A percentile compares a stretch with the other conserved stretches of the same genome.
Evolutionary conservation across 2,329 filamentous ascomycete genomes (phyloP).

Genomic region (Hysterium pulicare): DNA sequence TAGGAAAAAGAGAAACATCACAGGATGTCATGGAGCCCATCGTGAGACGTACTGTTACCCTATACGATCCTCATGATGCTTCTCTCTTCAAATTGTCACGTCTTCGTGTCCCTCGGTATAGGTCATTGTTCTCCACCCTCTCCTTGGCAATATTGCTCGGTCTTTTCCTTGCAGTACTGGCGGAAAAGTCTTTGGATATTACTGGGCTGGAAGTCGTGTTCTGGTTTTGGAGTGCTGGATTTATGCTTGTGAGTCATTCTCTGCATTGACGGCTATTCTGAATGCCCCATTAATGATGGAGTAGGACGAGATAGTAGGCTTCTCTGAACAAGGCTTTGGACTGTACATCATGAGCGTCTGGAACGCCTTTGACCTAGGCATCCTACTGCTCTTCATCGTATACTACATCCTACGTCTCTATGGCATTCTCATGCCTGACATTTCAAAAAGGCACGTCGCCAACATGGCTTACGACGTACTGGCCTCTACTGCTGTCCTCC

Average conservation of each 20-base stretch:
- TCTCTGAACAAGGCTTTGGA: slow-evolving; percentile 94
- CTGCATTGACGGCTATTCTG: not conserved
- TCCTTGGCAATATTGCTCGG: slow-evolving; percentile 82
- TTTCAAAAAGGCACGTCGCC: slow-evolving; percentile 65
- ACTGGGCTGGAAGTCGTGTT: slow-evolving; percentile 83
- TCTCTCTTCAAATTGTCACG: slow-evolving; percentile 89
- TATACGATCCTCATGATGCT: slow-evolving; percentile 88
- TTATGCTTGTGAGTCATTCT: slow-evolving; percentile 63
- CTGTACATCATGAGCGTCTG: slow-evolving; percentile 97
- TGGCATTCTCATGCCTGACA: slow-evolving; percentile 77
- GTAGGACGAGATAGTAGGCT: slow-evolving; percentile 82
- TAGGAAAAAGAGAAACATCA: slow-evolving; percentile 19
- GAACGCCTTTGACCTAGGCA: slow-evolving; percentile 93
- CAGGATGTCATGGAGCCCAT: slow-evolving; percentile 31
- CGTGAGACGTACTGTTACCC: slow-evolving; percentile 69
- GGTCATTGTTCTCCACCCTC: slow-evolving; percentile 83
- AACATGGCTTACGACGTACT: slow-evolving; percentile 91
- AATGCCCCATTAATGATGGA: not conserved
- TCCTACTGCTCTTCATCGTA: slow-evolving; percentile 76
- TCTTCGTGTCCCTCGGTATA: slow-evolving; percentile 84
- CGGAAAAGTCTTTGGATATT: slow-evolving; percentile 72
- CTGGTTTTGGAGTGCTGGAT: slow-evolving; percentile 97
- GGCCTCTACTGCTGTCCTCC: slow-evolving; percentile 81
- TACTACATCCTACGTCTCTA: slow-evolving; percentile 91
- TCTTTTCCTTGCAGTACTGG: slow-evolving; percentile 79